Evolutionary conservation across 176 grass and related monocot genomes (phyloP).

Genomic region (Paspalum vaginatum): DNA sequence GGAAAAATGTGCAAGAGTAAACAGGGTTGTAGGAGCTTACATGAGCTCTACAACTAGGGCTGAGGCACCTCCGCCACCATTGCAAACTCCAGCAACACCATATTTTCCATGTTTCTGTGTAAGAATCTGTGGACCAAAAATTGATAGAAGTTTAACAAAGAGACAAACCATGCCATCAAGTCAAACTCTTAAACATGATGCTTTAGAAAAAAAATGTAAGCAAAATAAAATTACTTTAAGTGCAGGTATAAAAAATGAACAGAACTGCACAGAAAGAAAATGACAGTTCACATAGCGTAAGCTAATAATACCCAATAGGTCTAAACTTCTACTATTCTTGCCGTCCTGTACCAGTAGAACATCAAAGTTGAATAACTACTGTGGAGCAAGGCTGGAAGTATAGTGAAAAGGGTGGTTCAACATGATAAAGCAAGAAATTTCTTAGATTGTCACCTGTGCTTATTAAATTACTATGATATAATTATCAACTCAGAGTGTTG

Average conservation of each 20-base stretch:
- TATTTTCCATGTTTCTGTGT: conserved; percentile 73
- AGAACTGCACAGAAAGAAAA: background rate
- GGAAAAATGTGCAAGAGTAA: background rate
- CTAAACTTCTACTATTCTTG: background rate
- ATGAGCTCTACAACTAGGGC: conserved; percentile 79
- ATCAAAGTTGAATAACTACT: background rate
- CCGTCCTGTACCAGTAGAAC: background rate
- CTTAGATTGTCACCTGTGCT: background rate
- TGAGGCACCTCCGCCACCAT: conserved; percentile 89
- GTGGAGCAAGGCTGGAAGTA: background rate
- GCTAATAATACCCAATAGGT: background rate
- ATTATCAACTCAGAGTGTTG: background rate
- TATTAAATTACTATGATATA: conserved; percentile 4
- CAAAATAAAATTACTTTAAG: background rate
- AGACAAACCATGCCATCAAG: background rate
- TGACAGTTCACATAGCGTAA: background rate
- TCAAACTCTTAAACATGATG: background rate
- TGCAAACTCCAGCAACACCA: conserved; percentile 93
- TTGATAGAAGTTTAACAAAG: conserved; percentile 14
- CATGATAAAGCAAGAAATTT: conserved; percentile 8
- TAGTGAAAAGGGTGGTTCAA: background rate
- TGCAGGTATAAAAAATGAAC: background rate
- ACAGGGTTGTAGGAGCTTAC: conserved; percentile 50
- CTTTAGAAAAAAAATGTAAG: background rate
- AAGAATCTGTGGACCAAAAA: conserved; percentile 59